Percentiles rank a stretch among this genome's conserved stretches.
These are phyloP conservation scores for Hibiscus tridactylites DNA, from an alignment of 345 rosid genomes.

Conservation along the genomic window DNA sequence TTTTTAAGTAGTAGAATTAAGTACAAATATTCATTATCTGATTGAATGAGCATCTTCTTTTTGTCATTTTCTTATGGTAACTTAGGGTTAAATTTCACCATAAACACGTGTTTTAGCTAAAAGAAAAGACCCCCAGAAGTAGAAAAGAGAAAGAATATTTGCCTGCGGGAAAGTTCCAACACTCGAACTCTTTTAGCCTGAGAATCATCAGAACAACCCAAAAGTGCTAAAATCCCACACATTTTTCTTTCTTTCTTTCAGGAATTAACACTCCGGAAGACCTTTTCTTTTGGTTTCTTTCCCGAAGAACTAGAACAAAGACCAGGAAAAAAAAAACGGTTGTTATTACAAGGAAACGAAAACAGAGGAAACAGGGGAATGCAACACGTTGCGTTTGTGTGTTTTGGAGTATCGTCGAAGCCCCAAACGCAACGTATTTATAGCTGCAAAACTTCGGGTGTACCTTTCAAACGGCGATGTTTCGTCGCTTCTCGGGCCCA, in stretches of 20 bases:
- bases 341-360: constrained; percentile 4
- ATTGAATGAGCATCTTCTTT: neutral
- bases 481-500: neutral
- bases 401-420: constrained; percentile 1
- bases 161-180: constrained; percentile 99
- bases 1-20: neutral
- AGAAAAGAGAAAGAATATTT: constrained; percentile 1
- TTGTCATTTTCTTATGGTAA: neutral
- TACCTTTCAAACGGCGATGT: neutral
- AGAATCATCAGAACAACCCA: constrained; percentile 89
- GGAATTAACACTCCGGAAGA: neutral
- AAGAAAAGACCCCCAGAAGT: neutral
- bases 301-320: neutral
- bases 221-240: constrained; percentile 97
- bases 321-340: neutral
- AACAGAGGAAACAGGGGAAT: neutral
- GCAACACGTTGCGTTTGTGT: constrained; percentile 16
- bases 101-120: neutral
- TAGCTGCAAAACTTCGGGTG: constrained; percentile 2
- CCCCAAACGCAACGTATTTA: constrained; percentile 20
- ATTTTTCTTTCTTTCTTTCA: constrained; percentile 25
- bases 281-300: neutral
- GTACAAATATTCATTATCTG: neutral
- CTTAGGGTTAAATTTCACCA: too few species aligned
- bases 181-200: constrained; percentile 93